Evolutionary conservation across 495 filamentous ascomycete genomes (phyloP).

Genomic region (Aspergillus egyptiacus): DNA sequence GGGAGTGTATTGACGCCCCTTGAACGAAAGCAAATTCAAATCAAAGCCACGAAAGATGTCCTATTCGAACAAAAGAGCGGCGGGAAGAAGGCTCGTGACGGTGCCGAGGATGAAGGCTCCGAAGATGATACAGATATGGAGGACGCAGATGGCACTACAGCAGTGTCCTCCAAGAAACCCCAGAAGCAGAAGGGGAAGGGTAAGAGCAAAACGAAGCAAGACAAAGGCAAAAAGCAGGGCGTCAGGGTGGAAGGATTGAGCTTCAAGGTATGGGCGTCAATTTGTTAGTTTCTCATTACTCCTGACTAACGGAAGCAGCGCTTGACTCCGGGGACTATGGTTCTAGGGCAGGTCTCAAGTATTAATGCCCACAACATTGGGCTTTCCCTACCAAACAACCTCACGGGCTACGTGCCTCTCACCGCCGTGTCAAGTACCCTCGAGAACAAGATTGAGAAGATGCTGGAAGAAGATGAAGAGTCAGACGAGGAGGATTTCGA

Average conservation of each 20-base stretch:
- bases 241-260: conserved; percentile 80
- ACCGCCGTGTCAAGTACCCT: conserved; percentile 79
- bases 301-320: conserved; percentile 53
- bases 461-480: conserved; percentile 53
- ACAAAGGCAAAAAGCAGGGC: conserved; percentile 44
- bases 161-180: conserved; percentile 46
- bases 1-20: conserved; percentile 85
- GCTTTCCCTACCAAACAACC: conserved; percentile 83
- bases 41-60: conserved; percentile 86
- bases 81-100: conserved; percentile 40
- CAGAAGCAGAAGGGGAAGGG: conserved; percentile 43
- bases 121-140: conserved; percentile 47
- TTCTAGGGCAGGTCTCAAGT: conserved; percentile 79
- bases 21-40: conserved; percentile 93
- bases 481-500: conserved; percentile 58
- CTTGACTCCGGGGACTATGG: conserved; percentile 72
- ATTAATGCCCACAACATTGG: conserved; percentile 73
- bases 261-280: conserved; percentile 62
- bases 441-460: conserved; percentile 58
- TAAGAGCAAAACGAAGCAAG: conserved; percentile 42
- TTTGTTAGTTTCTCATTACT: background rate
- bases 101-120: conserved; percentile 37
- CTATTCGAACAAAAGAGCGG: conserved; percentile 75
- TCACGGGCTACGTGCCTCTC: conserved; percentile 81
- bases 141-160: conserved; percentile 27